Evolutionary conservation across 2,329 filamentous ascomycete genomes (phyloP).

Genomic region (Diaporthe sp.): DNA sequence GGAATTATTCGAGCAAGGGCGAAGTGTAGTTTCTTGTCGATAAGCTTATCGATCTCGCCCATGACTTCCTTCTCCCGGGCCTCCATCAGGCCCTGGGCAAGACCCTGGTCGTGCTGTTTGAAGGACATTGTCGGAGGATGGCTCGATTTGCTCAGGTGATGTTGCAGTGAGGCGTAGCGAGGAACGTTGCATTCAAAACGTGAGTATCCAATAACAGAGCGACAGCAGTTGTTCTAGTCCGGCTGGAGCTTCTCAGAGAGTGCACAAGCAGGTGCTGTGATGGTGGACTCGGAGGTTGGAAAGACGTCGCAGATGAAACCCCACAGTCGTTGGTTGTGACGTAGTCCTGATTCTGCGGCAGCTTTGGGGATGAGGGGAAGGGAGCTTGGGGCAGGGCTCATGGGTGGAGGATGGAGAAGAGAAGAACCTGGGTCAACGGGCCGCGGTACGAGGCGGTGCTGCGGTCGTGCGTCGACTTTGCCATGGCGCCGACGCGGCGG

Average conservation of each 20-base stretch:
- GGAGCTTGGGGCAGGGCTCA: too few relatives aligned
- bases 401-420: too few relatives aligned
- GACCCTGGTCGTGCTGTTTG: constrained; percentile 30
- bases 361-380: too few relatives aligned
- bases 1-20: constrained; percentile 33
- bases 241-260: neutral
- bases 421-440: too few relatives aligned
- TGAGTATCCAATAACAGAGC: too few relatives aligned
- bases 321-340: too few relatives aligned
- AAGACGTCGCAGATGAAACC: too few relatives aligned
- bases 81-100: constrained; percentile 30
- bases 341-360: too few relatives aligned
- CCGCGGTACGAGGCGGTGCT: too few relatives aligned
- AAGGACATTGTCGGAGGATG: constrained; percentile 28
- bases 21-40: constrained; percentile 35
- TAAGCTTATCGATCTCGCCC: constrained; percentile 35
- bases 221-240: neutral
- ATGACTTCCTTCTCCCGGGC: constrained; percentile 34
- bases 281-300: neutral
- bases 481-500: too few relatives aligned
- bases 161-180: neutral
- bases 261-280: neutral
- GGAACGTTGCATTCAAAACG: neutral
- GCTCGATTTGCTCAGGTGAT: neutral
- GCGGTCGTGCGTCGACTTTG: too few relatives aligned